Percentiles rank a stretch among this genome's conserved stretches.
Conservation (phyloP, 768 basidiomycete genomes). For the Amanita polypyramis region DNA sequence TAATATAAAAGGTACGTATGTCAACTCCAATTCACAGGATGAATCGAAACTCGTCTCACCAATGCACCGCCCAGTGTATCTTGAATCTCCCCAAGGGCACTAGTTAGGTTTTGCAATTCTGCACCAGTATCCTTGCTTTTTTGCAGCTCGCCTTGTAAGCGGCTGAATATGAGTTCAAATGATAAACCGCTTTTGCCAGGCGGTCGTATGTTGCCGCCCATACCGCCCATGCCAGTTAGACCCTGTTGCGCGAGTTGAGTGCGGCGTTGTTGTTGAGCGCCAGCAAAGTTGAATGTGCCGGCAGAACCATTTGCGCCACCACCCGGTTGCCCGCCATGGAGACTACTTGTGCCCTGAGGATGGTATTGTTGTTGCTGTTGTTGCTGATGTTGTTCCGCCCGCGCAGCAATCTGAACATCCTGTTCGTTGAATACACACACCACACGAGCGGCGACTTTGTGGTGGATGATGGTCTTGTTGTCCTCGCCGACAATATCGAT, state of each 20-base stretch:
- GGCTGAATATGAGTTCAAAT: constrained; percentile 85
- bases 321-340: constrained; percentile 14
- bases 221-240: constrained; percentile 63
- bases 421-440: constrained; percentile 81
- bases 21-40: neutral
- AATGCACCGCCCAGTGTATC: constrained; percentile 80
- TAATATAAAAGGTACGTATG: neutral
- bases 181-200: constrained; percentile 81
- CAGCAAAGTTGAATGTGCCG: constrained; percentile 16
- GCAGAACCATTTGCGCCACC: constrained; percentile 9
- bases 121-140: constrained; percentile 90
- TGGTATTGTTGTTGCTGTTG: constrained; percentile 29
- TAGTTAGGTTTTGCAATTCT: constrained; percentile 69
- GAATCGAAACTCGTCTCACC: constrained; percentile 31
- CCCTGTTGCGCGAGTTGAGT: constrained; percentile 50
- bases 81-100: constrained; percentile 82
- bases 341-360: constrained; percentile 13
- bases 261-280: constrained; percentile 37
- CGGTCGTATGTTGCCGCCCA: constrained; percentile 59
- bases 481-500: constrained; percentile 99
- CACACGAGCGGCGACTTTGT: constrained; percentile 95
- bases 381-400: constrained; percentile 57
- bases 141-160: constrained; percentile 88
- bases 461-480: constrained; percentile 95
- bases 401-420: constrained; percentile 68